Percentiles rank a stretch among this genome's conserved stretches.
phyloP scores from a whole-genome alignment of 306 rosid genomes.

The Fragaria iinumae region DNA sequence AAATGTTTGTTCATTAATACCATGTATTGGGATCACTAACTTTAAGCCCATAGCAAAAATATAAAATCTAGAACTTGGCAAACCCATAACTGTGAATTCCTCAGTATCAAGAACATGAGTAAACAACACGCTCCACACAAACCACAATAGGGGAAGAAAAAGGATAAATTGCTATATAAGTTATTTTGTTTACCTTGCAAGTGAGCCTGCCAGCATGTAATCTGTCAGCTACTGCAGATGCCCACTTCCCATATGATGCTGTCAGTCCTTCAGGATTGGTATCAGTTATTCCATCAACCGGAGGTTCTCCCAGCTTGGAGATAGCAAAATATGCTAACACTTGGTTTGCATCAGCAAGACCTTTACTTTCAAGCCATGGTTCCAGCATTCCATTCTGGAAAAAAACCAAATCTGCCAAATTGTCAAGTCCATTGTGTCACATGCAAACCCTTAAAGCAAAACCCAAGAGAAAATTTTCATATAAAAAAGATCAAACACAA shows the following conservation, averaged over 20 bases:
- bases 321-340: constrained; percentile 92
- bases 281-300: constrained; percentile 85
- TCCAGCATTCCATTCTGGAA: constrained; percentile 99
- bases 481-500: not conserved
- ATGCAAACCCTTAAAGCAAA: not conserved
- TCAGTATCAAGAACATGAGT: not conserved
- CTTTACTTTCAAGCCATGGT: constrained; percentile 82
- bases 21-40: not conserved
- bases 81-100: not conserved
- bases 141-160: not conserved
- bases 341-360: constrained; percentile 66
- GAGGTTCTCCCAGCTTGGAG: constrained; percentile 84
- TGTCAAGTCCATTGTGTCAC: constrained; percentile 33
- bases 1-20: not conserved
- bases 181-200: constrained; percentile 57
- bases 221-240: constrained; percentile 65
- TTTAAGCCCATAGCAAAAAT: not conserved
- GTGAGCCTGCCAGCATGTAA: constrained; percentile 79
- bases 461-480: not conserved
- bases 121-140: not conserved
- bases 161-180: not conserved
- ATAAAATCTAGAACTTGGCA: not conserved
- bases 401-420: constrained; percentile 91
- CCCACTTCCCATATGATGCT: constrained; percentile 92
- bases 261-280: constrained; percentile 95